Evolutionary conservation across 495 filamentous ascomycete genomes (phyloP), one percentile per base, ranked within the genome.

Genomic region (Neurospora sp.): DNA sequence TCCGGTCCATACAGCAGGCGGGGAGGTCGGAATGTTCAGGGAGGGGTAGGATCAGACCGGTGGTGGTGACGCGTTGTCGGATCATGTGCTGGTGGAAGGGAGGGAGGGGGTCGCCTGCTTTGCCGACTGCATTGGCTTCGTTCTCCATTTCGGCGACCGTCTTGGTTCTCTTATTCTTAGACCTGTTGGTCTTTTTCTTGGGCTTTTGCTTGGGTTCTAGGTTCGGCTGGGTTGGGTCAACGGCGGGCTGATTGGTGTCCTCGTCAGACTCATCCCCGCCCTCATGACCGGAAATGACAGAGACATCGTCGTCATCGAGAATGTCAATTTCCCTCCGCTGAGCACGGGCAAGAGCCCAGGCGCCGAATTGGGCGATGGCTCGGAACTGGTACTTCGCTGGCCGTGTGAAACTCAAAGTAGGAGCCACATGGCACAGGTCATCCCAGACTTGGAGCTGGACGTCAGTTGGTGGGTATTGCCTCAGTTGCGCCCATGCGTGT

Each of bases 391-490:
- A 92, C 77, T 97, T 98, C 11, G 95, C 95, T 2, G 95, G 95
- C n/a, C 89, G 85, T 0, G 95, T 97, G 77, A 95, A 98, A 79
- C 92, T 95, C 14, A 98, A 83, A 1, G 94, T 96, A 6, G 94
- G 92, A 3, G 91, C 92, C 14, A 97, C 95, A 78, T 98, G 95
- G 73, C 95, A 98, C 20, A 97, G 83, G 77, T 97, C 89, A 39
- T 98, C 95, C 93, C 95, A 98, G 8, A 98, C 91, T 80, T 98
- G 95, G n/a, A 98, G 84, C 79, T 97, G 94, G 10, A 98, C 95
- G 77, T 97, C 90, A 0, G 95, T 98, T 3, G 93, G 91, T 41
- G 88, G 86, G 77, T 91, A 96, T 46, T 87, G 88, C 35, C 85
- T 80, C 20, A 96, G 75, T 18, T 90, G 87, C 3, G 89, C 90